phyloP scores from a whole-genome alignment of 345 rosid species.

The Syzygium oleosum region DNA sequence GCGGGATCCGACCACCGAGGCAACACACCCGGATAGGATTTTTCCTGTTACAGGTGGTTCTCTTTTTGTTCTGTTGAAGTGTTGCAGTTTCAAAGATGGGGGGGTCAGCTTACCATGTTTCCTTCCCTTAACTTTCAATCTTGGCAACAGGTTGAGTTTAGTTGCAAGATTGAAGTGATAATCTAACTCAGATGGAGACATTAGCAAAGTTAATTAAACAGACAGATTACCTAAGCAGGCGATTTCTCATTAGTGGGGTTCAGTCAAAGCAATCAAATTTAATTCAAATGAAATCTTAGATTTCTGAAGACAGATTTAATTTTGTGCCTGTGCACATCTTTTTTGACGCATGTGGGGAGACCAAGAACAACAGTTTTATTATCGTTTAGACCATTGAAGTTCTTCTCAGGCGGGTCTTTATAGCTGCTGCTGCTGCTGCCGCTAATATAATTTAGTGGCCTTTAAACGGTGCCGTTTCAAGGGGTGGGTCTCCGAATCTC shows the following conservation, averaged over 20 bases:
- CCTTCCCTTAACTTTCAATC: neutral
- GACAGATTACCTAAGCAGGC: neutral
- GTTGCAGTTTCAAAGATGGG: neutral
- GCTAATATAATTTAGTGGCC: neutral
- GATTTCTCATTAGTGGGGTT: neutral
- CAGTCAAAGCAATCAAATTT: no score
- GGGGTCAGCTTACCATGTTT: neutral
- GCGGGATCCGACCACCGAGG: no score
- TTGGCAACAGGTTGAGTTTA: neutral
- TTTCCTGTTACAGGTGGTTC: no score
- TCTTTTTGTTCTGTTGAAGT: neutral
- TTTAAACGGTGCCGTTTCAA: neutral
- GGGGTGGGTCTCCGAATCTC: neutral
- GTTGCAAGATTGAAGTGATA: neutral
- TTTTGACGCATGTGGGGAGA: no score
- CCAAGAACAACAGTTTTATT: no score
- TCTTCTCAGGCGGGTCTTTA: neutral
- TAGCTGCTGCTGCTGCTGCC: fast-evolving
- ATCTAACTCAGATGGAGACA: neutral
- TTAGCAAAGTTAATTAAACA: neutral
- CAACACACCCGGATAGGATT: no score
- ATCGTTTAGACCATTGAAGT: no score
- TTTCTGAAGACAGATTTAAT: no score
- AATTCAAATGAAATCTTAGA: no score
- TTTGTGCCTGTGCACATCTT: no score